These are phyloP conservation scores for Artemisia annua DNA, from an alignment of 129 eudicot genomes.

Conservation along the genomic window DNA sequence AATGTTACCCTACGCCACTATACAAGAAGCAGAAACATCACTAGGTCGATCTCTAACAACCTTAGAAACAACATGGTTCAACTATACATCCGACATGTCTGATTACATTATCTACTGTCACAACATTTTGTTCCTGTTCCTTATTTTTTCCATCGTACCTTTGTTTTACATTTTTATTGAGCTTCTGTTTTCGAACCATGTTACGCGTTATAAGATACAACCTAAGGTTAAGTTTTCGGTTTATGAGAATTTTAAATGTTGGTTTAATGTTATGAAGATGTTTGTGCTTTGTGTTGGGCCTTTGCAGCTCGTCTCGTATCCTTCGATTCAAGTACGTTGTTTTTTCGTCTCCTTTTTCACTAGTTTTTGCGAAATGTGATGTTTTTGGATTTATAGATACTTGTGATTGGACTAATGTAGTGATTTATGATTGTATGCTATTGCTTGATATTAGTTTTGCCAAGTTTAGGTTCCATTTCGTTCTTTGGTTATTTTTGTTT, in stretches of 20 bases:
- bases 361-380: background rate
- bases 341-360: background rate
- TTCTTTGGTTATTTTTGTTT: too few species aligned
- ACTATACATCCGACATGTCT: slow-evolving; percentile 2
- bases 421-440: too few species aligned
- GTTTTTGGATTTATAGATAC: background rate
- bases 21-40: slow-evolving; percentile 18
- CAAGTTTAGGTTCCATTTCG: too few species aligned
- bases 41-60: slow-evolving; percentile 4
- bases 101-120: slow-evolving; percentile 21
- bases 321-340: slow-evolving; percentile 6
- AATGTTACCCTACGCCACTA: slow-evolving; percentile 29
- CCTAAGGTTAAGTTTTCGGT: slow-evolving; percentile 15
- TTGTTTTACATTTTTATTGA: slow-evolving; percentile 7
- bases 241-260: slow-evolving; percentile 4
- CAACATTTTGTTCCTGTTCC: background rate
- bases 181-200: background rate
- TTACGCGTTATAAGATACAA: slow-evolving; percentile 9
- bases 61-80: slow-evolving; percentile 7
- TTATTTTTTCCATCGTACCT: slow-evolving; percentile 6
- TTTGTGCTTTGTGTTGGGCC: background rate
- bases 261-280: background rate
- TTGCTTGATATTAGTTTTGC: too few species aligned
- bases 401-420: too few species aligned
- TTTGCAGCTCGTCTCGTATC: slow-evolving; percentile 3